Conservation (phyloP, 176 grass and related monocot genomes). For the Triticum timopheevii region DNA sequence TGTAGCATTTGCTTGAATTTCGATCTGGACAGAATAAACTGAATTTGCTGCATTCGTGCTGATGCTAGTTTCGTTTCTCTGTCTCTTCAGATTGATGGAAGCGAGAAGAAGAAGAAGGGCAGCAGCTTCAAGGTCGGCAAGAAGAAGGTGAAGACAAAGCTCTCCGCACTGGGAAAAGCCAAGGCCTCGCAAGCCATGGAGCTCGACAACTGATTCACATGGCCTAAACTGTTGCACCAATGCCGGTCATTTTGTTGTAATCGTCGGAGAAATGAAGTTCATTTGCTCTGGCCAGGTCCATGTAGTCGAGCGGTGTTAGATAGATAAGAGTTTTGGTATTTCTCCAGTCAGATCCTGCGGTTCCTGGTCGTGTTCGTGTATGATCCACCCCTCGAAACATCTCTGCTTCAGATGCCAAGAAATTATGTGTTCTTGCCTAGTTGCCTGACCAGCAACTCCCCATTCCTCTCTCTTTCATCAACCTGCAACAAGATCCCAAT, state of each 20-base stretch:
- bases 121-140: conserved; percentile 75
- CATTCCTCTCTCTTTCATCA: background rate
- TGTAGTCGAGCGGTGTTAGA: background rate
- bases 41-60: background rate
- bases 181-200: conserved; percentile 83
- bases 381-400: background rate
- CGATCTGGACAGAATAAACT: background rate
- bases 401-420: background rate
- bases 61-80: background rate
- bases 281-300: background rate
- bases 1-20: background rate
- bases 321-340: background rate
- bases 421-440: background rate
- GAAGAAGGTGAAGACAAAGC: conserved; percentile 85
- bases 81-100: conserved; percentile 60
- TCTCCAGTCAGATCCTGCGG: background rate
- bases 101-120: conserved; percentile 51
- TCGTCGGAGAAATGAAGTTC: background rate
- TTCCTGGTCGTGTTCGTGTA: background rate
- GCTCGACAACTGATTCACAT: conserved; percentile 55
- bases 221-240: background rate
- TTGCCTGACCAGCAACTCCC: background rate
- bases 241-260: background rate
- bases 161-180: conserved; percentile 68
- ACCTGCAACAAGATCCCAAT: background rate